Percentiles rank a stretch among this genome's conserved stretches.
These are phyloP conservation scores for Rhynchospora pubera DNA, from an alignment of 176 grass and related monocot species.

Conservation along the genomic window DNA sequence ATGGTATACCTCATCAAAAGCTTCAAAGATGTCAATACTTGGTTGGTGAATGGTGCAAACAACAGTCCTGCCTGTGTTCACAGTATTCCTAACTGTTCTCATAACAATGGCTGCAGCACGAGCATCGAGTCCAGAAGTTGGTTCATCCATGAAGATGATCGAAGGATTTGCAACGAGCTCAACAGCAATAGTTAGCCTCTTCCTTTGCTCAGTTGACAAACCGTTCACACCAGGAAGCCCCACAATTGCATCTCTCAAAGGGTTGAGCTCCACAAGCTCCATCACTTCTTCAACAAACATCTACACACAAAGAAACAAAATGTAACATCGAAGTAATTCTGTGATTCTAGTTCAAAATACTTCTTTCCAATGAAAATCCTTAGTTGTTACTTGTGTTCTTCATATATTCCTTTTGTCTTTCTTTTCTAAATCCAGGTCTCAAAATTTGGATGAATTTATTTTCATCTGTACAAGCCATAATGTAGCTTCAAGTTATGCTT, in stretches of 20 bases:
- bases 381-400: background rate
- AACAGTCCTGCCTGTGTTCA: conserved; percentile 27
- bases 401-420: background rate
- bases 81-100: conserved; percentile 21
- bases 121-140: conserved; percentile 39
- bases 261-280: conserved; percentile 31
- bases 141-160: conserved; percentile 47
- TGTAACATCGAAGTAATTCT: background rate
- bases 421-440: background rate
- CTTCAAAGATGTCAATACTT: conserved; percentile 97
- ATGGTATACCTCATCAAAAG: conserved; percentile 72
- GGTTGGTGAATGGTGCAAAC: conserved; percentile 56
- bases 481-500: background rate
- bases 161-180: conserved; percentile 40
- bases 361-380: background rate
- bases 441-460: background rate
- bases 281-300: conserved; percentile 40
- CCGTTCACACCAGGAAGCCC: conserved; percentile 28
- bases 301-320: conserved; percentile 5
- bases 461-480: background rate
- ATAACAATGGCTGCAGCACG: conserved; percentile 42
- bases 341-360: background rate
- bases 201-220: conserved; percentile 24
- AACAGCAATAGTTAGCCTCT: conserved; percentile 38
- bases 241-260: conserved; percentile 22